Evolutionary conservation across 768 basidiomycete genomes (phyloP).

Genomic region (Galerina marginata): DNA sequence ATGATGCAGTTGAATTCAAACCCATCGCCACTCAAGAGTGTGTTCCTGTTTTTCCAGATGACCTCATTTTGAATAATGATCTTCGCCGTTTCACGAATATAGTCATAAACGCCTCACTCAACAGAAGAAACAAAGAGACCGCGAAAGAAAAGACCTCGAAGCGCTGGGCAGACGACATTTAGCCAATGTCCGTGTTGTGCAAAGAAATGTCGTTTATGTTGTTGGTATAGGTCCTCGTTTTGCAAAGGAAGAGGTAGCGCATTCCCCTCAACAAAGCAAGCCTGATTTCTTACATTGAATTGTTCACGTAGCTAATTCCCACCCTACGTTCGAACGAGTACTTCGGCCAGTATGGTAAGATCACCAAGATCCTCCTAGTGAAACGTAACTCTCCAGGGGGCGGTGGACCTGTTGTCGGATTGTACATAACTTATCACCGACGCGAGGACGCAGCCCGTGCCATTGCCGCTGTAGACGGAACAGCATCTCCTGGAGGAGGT

Average conservation of each 20-base stretch:
- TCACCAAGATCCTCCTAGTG: constrained; percentile 90
- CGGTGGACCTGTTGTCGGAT: constrained; percentile 79
- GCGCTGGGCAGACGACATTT: constrained; percentile 82
- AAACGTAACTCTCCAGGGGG: constrained; percentile 84
- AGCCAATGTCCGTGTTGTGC: constrained; percentile 94
- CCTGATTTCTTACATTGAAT: constrained; percentile 17
- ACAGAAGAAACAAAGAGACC: constrained; percentile 93
- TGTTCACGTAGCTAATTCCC: constrained; percentile 71
- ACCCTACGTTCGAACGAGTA: constrained; percentile 94
- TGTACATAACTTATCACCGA: constrained; percentile 95
- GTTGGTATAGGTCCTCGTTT: constrained; percentile 93
- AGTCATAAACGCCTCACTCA: constrained; percentile 95
- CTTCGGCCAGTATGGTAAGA: constrained; percentile 99
- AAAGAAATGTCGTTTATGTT: constrained; percentile 95
- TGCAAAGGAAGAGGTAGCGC: constrained; percentile 93
- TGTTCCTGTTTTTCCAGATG: constrained; percentile 37
- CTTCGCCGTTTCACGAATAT: constrained; percentile 18
- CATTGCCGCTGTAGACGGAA: constrained; percentile 92
- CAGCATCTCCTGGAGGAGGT: constrained; percentile 87
- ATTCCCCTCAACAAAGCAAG: constrained; percentile 6
- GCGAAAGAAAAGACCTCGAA: constrained; percentile 95
- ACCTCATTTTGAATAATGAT: constrained; percentile 16
- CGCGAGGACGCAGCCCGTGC: constrained; percentile 94
- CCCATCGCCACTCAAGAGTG: constrained; percentile 95
- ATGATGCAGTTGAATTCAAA: constrained; percentile 93